Evolutionary conservation across 768 basidiomycete species (phyloP), one percentile per base, ranked within the genome.

Genomic region (Macrolepiota albuminosa): DNA sequence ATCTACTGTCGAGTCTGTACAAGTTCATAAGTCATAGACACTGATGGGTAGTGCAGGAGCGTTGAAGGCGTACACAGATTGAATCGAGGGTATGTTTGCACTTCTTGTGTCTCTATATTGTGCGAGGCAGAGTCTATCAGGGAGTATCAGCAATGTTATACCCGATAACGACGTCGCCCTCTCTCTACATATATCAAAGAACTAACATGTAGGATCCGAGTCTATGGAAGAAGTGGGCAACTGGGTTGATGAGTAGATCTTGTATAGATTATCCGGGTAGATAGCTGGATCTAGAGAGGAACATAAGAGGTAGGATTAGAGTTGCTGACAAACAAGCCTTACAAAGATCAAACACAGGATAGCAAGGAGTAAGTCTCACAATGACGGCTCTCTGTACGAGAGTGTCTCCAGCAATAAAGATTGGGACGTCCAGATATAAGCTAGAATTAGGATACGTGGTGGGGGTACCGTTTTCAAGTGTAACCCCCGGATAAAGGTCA

Each of bases 211-310:
- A 3, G 57, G 31, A 14, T n/a, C 18, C 18, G 54, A n/a, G 29
- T 57, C 26, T 21, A 47, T 24, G 3, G 33, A 37, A 42, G 52
- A 29, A 36, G 26, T 9, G 4, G 51, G 13, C 29, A 13, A 24
- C 26, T 42, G 42, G n/a, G 50, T 50, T 29, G 51, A 10, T n/a
- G 74, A 72, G 62, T 81, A 80, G 52, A 78, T 73, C 29, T 58
- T 61, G 47, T 70, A 55, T 16, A 80, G 63, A 64, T 73, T 75
- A 61, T 63, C 67, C 8, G 81, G 78, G 67, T 82, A 81, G 31
- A 64, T 46, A 40, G 62, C 49, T 40, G 62, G 63, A 58, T 67
- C 67, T 65, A 54, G 4, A 49, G 37, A 5, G 7, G 18, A 29
- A 6, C 26, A 34, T 47, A 36, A 49, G 21, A 26, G 39, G 29